phyloP scores from a whole-genome alignment of 495 filamentous ascomycete genomes.

The Elasticomyces elasticus region DNA sequence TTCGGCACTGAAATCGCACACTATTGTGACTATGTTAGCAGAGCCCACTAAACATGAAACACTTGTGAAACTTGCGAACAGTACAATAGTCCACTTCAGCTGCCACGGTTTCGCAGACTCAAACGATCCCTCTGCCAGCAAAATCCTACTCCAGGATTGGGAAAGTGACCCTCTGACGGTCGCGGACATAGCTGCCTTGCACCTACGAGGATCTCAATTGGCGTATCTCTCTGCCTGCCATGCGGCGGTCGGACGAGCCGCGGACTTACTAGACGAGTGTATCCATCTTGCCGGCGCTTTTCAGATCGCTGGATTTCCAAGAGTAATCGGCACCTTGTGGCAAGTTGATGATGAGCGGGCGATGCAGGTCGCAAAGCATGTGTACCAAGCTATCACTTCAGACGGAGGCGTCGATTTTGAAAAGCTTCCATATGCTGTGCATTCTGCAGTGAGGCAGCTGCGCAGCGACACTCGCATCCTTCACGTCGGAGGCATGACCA shows the following conservation, averaged over 20 bases:
- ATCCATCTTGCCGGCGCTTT: constrained; percentile 1
- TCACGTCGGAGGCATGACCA: not conserved
- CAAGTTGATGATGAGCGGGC: not conserved
- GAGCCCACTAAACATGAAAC: not conserved
- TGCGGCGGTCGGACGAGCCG: not conserved
- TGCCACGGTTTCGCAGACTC: constrained; percentile 2
- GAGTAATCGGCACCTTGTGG: constrained; percentile 2
- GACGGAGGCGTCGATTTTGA: not conserved
- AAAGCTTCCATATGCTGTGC: not conserved
- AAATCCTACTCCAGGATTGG: not conserved
- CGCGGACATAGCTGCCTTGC: not conserved
- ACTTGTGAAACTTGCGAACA: not conserved
- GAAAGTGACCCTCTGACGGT: not conserved
- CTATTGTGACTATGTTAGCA: not conserved
- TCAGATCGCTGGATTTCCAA: not conserved
- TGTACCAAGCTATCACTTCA: not conserved
- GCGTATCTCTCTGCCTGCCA: constrained; percentile 1
- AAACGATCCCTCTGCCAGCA: not conserved
- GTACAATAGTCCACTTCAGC: not conserved
- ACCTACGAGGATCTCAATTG: not conserved
- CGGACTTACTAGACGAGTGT: not conserved
- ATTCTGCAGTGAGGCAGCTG: not conserved
- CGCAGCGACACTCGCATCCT: not conserved
- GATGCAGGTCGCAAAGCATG: not conserved
- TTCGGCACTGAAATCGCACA: not conserved